phyloP scores from a whole-genome alignment of 139 green algal species.

The Tetraselmis striata region DNA sequence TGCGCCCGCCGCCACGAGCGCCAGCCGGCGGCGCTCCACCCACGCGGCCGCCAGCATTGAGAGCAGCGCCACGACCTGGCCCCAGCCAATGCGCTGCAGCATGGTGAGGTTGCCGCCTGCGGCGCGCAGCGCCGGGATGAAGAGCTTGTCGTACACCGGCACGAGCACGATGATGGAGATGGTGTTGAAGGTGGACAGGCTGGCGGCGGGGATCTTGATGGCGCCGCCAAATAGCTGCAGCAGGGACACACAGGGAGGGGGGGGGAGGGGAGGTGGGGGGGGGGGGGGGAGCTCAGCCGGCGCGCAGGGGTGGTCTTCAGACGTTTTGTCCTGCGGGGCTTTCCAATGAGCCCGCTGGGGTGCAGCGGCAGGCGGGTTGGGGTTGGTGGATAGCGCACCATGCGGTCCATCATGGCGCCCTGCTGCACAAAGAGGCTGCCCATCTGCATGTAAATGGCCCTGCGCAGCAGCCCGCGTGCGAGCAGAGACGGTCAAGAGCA shows the following conservation, averaged over 20 bases:
- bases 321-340: too few relatives aligned
- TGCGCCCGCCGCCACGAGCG: constrained; percentile 27
- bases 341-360: too few relatives aligned
- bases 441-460: constrained; percentile 90
- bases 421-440: constrained; percentile 83
- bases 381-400: background rate
- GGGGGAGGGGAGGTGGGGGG: too few relatives aligned
- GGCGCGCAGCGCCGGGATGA: constrained; percentile 55
- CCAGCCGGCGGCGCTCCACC: constrained; percentile 63
- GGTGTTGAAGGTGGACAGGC: constrained; percentile 82
- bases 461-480: constrained; percentile 4
- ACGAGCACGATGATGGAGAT: constrained; percentile 75
- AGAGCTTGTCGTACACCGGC: constrained; percentile 73
- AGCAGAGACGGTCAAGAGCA: too few relatives aligned
- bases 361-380: too few relatives aligned
- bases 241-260: too few relatives aligned
- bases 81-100: constrained; percentile 76
- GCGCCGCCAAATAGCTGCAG: constrained; percentile 14
- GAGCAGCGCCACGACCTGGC: constrained; percentile 63
- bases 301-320: too few relatives aligned
- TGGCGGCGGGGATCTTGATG: constrained; percentile 72
- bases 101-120: constrained; percentile 51
- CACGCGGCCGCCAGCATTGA: constrained; percentile 64
- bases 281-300: too few relatives aligned
- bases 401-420: constrained; percentile 71